Conservation (phyloP, 2,329 filamentous ascomycete genomes). For the Claviceps arundinis region DNA sequence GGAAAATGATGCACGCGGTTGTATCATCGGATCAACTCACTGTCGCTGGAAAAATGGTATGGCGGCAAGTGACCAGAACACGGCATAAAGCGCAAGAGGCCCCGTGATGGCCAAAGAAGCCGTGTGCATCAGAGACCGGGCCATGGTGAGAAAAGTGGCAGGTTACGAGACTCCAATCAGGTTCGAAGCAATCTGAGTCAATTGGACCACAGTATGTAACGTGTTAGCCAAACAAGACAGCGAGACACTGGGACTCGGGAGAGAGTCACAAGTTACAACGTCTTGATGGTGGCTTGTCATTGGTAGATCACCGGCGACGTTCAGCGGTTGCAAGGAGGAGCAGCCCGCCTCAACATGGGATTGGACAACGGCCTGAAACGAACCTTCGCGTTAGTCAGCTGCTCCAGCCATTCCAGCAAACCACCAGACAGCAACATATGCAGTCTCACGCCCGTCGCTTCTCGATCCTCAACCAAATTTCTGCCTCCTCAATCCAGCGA, state of each 20-base stretch:
- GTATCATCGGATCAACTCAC: constrained; percentile 35
- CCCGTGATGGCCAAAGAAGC: constrained; percentile 28
- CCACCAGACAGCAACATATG: no score
- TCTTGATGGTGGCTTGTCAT: no score
- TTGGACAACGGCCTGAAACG: no score
- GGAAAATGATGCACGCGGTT: background rate
- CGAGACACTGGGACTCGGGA: background rate
- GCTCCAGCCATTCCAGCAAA: no score
- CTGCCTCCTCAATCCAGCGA: constrained; percentile 2
- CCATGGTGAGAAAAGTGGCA: background rate
- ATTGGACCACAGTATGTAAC: background rate
- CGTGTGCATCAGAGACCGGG: constrained; percentile 19
- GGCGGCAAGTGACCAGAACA: constrained; percentile 51
- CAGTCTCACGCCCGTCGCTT: background rate
- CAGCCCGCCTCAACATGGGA: no score
- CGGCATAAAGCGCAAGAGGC: constrained; percentile 50
- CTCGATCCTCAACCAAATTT: background rate
- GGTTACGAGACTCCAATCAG: background rate
- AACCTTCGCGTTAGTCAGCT: no score
- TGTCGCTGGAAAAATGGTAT: constrained; percentile 65
- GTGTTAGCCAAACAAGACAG: background rate
- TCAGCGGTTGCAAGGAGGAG: no score
- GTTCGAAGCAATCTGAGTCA: background rate
- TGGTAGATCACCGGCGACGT: no score
- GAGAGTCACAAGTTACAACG: no score